Percentiles rank a stretch among this genome's conserved stretches.
Evolutionary conservation across 2,329 filamentous ascomycete species (phyloP).

Genomic region (Byssoonygena ceratinophila): DNA sequence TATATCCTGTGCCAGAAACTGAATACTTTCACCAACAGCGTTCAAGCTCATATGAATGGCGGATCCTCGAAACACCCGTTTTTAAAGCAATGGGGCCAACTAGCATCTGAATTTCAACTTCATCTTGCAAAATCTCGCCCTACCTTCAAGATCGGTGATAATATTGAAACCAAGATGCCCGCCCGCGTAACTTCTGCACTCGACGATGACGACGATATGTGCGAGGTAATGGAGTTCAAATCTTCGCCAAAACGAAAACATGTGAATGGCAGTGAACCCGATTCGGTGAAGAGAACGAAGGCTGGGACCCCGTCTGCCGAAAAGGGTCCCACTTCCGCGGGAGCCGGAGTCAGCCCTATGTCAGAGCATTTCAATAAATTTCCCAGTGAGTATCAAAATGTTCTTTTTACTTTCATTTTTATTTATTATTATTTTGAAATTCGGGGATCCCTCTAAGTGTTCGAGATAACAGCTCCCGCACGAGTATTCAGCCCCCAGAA

Average conservation of each 20-base stretch:
- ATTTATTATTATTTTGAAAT: too few species aligned
- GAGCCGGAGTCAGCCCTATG: not conserved
- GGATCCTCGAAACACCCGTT: constrained; percentile 35
- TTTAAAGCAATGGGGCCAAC: constrained; percentile 33
- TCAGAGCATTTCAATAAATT: not conserved
- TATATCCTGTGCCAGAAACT: constrained; percentile 53
- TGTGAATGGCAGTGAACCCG: not conserved
- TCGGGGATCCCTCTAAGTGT: not conserved
- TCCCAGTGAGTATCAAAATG: constrained; percentile 1
- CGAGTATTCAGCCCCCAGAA: constrained; percentile 25
- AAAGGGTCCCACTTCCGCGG: not conserved
- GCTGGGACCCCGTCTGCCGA: not conserved
- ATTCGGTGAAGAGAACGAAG: constrained; percentile 9
- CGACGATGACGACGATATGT: constrained; percentile 8
- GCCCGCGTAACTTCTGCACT: not conserved
- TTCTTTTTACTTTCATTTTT: not conserved
- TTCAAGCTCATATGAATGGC: constrained; percentile 47
- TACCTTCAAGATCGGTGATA: constrained; percentile 26
- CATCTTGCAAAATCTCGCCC: constrained; percentile 38
- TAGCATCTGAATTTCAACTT: constrained; percentile 45
- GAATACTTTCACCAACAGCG: constrained; percentile 44
- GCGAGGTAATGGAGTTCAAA: constrained; percentile 5
- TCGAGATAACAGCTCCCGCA: constrained; percentile 13
- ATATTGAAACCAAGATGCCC: constrained; percentile 1
- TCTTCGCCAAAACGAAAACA: constrained; percentile 12